Evolutionary conservation across 202 grass and related monocot species (phyloP), one percentile per base, ranked within the genome.

Genomic region (Musa balbisiana): DNA sequence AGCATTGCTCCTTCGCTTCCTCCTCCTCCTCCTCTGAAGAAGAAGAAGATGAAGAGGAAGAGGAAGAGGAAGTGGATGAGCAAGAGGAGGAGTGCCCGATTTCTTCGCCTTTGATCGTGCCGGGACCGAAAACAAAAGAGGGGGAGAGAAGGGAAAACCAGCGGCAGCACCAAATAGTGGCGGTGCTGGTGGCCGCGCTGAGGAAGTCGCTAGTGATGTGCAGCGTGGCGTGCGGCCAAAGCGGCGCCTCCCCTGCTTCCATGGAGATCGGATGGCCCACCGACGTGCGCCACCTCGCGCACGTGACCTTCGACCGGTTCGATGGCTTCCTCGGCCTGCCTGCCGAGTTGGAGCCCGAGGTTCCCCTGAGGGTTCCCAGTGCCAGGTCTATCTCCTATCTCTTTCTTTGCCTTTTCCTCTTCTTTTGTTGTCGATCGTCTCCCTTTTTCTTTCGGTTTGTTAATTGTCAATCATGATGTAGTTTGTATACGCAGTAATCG

Each of bases 291-390:
- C 94, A 98, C 81, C 79, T 94, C 53, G 83, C 94, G 22, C 94
- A 98, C 74, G 91, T 98, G 64, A 98, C 95, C 21, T 98, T 98
- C 82, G 95, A 98, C 80, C 95, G 86, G 20, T 98, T 92, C 77
- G 87, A 84, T 15, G 95, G 95, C 54, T 98, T 94, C 84, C 95
- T 98, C 68, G 95, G 95, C 85, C 84, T 98, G 23, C 94, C 95
- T 1, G 52, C 84, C 71, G 95, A 98, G 85, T 84, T 98, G 64
- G 88, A 94, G 77, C 91, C 88, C 19, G 87, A 98, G 1, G 86
- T 98, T 63, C 91, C 95, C 8, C 63, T 63, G 23, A 84, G 80
- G 49, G 84, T 83, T 74, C 95, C 88, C 19, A 98, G 91, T 83
- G 95, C 91, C 83, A 98, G 95, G 91, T 98, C 52, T n/a, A 52